Percentiles rank a stretch among this genome's conserved stretches.
phyloP scores from a whole-genome alignment of 2,329 filamentous ascomycete genomes.

The Fusarium armeniacum region DNA sequence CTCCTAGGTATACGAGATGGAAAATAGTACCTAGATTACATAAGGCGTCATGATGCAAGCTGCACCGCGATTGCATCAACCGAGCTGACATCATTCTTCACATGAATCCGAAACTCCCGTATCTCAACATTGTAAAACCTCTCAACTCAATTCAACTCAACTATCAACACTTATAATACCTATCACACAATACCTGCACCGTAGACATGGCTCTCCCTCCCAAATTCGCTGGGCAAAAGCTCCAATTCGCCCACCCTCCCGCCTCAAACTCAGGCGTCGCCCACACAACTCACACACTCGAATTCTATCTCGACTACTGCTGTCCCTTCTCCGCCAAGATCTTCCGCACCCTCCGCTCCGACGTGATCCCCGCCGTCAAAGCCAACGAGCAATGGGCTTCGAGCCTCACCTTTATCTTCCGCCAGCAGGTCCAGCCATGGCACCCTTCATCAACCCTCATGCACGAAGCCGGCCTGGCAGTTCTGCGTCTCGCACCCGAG shows the following conservation, averaged over 20 bases:
- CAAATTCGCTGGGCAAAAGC: slow-evolving; percentile 80
- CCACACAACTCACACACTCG: slow-evolving; percentile 69
- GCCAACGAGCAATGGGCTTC: slow-evolving; percentile 68
- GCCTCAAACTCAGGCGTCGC: slow-evolving; percentile 55
- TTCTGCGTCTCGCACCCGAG: slow-evolving; percentile 76
- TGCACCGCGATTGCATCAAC: slow-evolving; percentile 23
- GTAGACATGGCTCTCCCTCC: slow-evolving; percentile 78
- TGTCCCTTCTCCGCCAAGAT: slow-evolving; percentile 79
- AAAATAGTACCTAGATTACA: slow-evolving; percentile 23
- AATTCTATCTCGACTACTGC: slow-evolving; percentile 87
- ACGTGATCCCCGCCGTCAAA: slow-evolving; percentile 75
- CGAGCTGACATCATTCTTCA: slow-evolving; percentile 36
- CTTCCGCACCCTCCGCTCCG: slow-evolving; percentile 81
- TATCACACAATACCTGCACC: not conserved
- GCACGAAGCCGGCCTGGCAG: slow-evolving; percentile 87
- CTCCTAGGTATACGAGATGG: not conserved
- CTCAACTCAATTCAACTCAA: not conserved
- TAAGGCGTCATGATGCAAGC: slow-evolving; percentile 31
- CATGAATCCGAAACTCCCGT: slow-evolving; percentile 15
- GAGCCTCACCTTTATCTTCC: slow-evolving; percentile 82
- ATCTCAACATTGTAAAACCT: not conserved
- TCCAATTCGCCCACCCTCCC: slow-evolving; percentile 62
- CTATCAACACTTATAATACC: not conserved
- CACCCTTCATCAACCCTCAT: slow-evolving; percentile 86
- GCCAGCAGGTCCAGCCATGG: slow-evolving; percentile 95